A percentile compares a stretch with the other conserved stretches of the same genome.
These are phyloP conservation scores for Trametes meyenii DNA, from an alignment of 768 basidiomycete species.

Conservation along the genomic window DNA sequence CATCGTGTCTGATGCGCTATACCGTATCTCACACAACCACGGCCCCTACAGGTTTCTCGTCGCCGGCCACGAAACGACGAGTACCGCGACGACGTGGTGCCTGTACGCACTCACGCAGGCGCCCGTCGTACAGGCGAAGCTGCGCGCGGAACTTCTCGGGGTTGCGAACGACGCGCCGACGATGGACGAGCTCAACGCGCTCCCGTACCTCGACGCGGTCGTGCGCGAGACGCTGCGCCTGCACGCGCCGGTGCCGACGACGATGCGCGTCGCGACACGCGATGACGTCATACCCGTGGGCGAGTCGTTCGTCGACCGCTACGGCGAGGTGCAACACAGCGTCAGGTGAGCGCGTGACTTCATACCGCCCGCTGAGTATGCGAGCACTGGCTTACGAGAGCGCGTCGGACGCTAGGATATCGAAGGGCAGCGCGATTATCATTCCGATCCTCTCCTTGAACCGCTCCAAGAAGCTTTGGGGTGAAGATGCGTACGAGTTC, in stretches of 20 bases:
- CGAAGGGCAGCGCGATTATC: slow-evolving; percentile 35
- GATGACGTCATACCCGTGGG: slow-evolving; percentile 58
- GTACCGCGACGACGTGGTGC: slow-evolving; percentile 39
- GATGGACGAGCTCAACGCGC: slow-evolving; percentile 67
- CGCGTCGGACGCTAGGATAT: slow-evolving; percentile 16
- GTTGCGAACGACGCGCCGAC: slow-evolving; percentile 50
- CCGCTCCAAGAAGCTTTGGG: slow-evolving; percentile 56
- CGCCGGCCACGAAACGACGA: slow-evolving; percentile 48
- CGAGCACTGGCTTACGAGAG: neutral
- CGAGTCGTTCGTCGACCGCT: slow-evolving; percentile 30
- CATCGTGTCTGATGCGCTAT: too few species aligned
- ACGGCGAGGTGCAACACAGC: slow-evolving; percentile 20
- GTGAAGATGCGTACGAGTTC: slow-evolving; percentile 64
- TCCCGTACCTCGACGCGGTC: slow-evolving; percentile 70
- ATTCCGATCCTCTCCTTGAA: slow-evolving; percentile 60
- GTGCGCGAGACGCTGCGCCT: slow-evolving; percentile 62
- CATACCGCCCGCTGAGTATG: too few species aligned
- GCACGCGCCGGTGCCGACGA: slow-evolving; percentile 52
- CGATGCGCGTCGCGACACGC: slow-evolving; percentile 47
- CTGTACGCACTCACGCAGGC: slow-evolving; percentile 42
- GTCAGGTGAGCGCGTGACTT: slow-evolving; percentile 29
- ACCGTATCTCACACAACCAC: too few species aligned
- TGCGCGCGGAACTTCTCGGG: slow-evolving; percentile 43
- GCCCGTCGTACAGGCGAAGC: slow-evolving; percentile 39
- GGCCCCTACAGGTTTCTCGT: slow-evolving; percentile 30